These are phyloP conservation scores for Flaveria floridana DNA, from an alignment of 140 eudicot species.

Conservation along the genomic window DNA sequence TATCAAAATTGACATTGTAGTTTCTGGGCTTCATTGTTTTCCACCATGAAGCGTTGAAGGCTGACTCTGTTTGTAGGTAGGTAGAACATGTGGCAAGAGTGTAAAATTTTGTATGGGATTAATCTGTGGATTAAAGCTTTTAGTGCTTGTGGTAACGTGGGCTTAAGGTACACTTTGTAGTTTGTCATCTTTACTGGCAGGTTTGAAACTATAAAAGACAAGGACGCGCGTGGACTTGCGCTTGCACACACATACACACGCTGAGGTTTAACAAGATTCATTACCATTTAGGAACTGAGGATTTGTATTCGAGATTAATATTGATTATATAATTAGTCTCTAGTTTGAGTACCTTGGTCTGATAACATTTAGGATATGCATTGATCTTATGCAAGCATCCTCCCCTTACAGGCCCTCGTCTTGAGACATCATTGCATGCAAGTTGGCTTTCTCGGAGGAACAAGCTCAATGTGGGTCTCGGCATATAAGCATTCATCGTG, in stretches of 20 bases:
- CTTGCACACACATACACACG: too few species aligned
- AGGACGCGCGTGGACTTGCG: neutral
- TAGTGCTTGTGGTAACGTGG: conserved; percentile 7
- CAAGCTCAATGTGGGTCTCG: too few species aligned
- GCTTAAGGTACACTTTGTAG: neutral
- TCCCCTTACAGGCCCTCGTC: too few species aligned
- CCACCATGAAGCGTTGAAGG: conserved; percentile 28
- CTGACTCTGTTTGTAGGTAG: conserved; percentile 22
- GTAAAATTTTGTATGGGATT: conserved; percentile 24
- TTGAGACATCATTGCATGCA: too few species aligned
- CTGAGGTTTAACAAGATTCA: neutral
- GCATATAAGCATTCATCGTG: too few species aligned
- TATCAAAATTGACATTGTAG: conserved; percentile 7
- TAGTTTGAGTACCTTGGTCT: too few species aligned
- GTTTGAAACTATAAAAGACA: neutral
- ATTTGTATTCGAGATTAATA: too few species aligned
- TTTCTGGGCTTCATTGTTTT: conserved; percentile 23
- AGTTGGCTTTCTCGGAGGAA: too few species aligned
- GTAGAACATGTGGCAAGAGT: conserved; percentile 31
- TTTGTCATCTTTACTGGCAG: neutral
- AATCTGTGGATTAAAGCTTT: conserved; percentile 4
- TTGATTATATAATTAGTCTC: too few species aligned
- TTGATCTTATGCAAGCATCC: too few species aligned
- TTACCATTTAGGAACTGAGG: too few species aligned
- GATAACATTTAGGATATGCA: too few species aligned